Base-by-base conservation (phyloP, 2,329 filamentous ascomycete species). In the Aspergillus uvarum region DNA sequence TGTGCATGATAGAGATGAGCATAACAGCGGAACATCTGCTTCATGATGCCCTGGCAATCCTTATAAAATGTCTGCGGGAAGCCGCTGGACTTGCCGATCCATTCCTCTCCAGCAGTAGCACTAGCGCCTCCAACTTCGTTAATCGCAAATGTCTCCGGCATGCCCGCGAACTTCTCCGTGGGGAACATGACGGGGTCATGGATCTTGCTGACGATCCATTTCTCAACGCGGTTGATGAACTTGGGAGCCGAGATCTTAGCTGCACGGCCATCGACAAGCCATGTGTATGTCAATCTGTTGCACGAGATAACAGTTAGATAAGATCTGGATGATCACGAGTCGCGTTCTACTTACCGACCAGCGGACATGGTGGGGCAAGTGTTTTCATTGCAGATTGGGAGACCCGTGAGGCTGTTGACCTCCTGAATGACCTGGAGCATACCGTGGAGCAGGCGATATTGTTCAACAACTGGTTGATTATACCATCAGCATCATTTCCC, bases 11-110 rank as follows among this genome's bases (percentile, higher is more conserved):
- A 99, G 62, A 99, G 87, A 77, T 99, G 95, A 51, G 95, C 89
- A 73, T 99, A 99, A 68, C 97, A 94, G 61, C 95, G 90, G 83
- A 99, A 98, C 89, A 99, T 98, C 79, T 97, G 95, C 70, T 93
- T 90, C 81, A 97, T 94, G 71, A 97, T 95, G 66, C 89, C 89
- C 81, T 96, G 92, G 81, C 94, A 95, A 68, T 96, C 92, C 63
- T 89, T 87, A 68, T 94, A 83, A 76, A 97, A 98, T 66, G 91
- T 90, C 65, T 90, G 87, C 2, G 95, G 95, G 77, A 99, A 99
- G 4, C 94, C 94, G 62, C 91, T 95, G 51, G 90, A 86, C 80
- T 96, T 96, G 70, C 95, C 95, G 59, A 96, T 84, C 91, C 92
- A 98, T 62, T 86, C 80, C 56, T 90, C 88, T 48, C 86, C 81